Evolutionary conservation across 495 filamentous ascomycete species (phyloP), one percentile per base, ranked within the genome.

Genomic region (Halenospora varia): DNA sequence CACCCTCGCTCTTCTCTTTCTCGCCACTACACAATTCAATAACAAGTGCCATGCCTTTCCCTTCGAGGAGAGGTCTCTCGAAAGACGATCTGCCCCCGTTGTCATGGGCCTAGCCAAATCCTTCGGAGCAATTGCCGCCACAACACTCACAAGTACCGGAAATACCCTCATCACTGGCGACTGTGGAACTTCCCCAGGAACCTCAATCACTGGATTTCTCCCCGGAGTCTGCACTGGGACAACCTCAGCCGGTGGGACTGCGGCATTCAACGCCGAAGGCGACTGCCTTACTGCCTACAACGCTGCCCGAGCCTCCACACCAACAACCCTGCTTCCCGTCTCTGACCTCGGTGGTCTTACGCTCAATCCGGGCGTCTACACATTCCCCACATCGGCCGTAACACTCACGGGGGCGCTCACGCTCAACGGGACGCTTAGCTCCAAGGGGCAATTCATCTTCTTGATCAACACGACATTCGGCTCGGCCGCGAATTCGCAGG

Each of bases 371-470:
- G 61, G 61, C 25, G 48, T 57, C 11, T 63, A 63, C 51, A 48
- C 22, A 10, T 63, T 60, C 29, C 35, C 50, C 25, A 40, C 39
- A 25, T 35, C 57, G 2, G 48, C 29, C 3, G 49, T 25, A 10
- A 17, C 48, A 4, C 55, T 57, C 15, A 35, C 53, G 3, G 35
- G 25, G 10, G 47, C 19, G n/a, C 24, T 64, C 13, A 61, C 54
- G 1, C 35, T 59, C 17, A 25, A 53, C 39, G 59, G 62, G 8
- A 35, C 58, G 1, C 19, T 18, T 0, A 54, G 50, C 18, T 4
- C 57, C n/a, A 53, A 24, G 10, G 53, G 52, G 2, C 47, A 56
- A 46, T 64, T 39, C 29, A 53, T 57, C 18, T 64, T 64, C 62
- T 24, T 53, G 19, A 58, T 64, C 54, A 18, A 6, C 15, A 58